Percentiles rank a stretch among this genome's conserved stretches.
Evolutionary conservation across 441 rosid species (phyloP).

Genomic region (Gossypium trilobum): DNA sequence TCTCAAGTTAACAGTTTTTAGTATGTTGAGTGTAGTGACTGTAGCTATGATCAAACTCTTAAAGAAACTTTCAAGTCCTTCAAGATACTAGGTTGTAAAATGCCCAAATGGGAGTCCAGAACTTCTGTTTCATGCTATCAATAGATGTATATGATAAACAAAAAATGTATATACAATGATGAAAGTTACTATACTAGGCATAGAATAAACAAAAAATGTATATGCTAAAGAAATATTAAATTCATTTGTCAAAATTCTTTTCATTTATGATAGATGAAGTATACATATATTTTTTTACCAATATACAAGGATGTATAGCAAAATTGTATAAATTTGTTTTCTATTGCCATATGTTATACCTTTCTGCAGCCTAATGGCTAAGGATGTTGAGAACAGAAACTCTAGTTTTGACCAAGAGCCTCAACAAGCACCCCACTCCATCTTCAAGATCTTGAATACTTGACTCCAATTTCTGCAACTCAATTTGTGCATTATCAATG

Average conservation of each 20-base stretch:
- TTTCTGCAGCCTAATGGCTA: neutral
- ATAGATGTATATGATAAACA: no score
- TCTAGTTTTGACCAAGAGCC: conserved; percentile 14
- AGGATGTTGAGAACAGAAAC: conserved; percentile 10
- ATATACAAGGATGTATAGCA: neutral
- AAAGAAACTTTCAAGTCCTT: no score
- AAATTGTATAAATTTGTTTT: neutral
- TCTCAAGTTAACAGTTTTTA: no score
- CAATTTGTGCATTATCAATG: neutral
- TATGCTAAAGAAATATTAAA: neutral
- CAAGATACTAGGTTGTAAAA: no score
- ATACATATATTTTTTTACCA: neutral
- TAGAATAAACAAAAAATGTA: neutral
- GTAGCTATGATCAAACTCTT: no score
- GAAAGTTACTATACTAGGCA: neutral
- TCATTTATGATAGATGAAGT: neutral
- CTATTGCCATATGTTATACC: neutral
- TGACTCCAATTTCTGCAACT: conserved; percentile 3
- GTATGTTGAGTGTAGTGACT: no score
- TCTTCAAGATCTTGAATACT: conserved; percentile 15
- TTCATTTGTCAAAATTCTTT: neutral
- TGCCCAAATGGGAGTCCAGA: no score
- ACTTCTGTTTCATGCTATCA: no score
- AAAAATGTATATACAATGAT: no score
- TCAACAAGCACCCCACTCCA: conserved; percentile 7